These are phyloP conservation scores for Obba rivulosa DNA, from an alignment of 768 basidiomycete species.

Conservation along the genomic window DNA sequence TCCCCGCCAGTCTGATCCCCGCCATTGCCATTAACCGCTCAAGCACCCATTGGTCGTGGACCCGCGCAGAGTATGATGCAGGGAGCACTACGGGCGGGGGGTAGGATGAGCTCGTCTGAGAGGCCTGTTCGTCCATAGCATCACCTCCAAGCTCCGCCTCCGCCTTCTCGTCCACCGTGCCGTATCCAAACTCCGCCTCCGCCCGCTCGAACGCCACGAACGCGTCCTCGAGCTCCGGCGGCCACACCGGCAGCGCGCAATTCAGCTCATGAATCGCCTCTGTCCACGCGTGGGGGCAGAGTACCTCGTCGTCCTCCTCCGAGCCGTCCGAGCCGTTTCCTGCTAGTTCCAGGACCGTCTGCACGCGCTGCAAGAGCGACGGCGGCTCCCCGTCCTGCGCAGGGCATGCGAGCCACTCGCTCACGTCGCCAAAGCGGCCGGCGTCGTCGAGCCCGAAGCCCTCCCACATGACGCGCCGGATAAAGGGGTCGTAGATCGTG, in stretches of 20 bases:
- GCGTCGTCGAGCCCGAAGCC: slow-evolving; percentile 53
- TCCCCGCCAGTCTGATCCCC: slow-evolving; percentile 77
- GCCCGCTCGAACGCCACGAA: slow-evolving; percentile 1
- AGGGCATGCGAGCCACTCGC: slow-evolving; percentile 71
- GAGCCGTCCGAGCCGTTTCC: slow-evolving; percentile 7
- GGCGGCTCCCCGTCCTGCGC: slow-evolving; percentile 10
- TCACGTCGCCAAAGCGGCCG: slow-evolving; percentile 22
- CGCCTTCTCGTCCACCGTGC: slow-evolving; percentile 11
- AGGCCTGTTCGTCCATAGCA: slow-evolving; percentile 5
- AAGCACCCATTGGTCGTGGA: slow-evolving; percentile 62
- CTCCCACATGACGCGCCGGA: slow-evolving; percentile 85
- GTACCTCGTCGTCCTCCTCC: slow-evolving; percentile 44
- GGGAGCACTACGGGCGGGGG: slow-evolving; percentile 46
- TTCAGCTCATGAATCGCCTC: slow-evolving; percentile 69
- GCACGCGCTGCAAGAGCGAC: slow-evolving; percentile 4
- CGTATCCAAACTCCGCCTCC: not conserved
- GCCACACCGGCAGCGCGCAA: slow-evolving; percentile 75
- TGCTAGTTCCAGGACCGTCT: slow-evolving; percentile 13
- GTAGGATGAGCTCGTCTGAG: not conserved
- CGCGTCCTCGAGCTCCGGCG: slow-evolving; percentile 41
- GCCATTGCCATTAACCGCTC: slow-evolving; percentile 81
- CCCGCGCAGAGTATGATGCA: slow-evolving; percentile 66
- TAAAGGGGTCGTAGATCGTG: slow-evolving; percentile 81
- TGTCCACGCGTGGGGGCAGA: slow-evolving; percentile 82
- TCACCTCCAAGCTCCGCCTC: slow-evolving; percentile 7